Conservation (phyloP, 352 stramenopile species). For the Pythium vanterpoolii region DNA sequence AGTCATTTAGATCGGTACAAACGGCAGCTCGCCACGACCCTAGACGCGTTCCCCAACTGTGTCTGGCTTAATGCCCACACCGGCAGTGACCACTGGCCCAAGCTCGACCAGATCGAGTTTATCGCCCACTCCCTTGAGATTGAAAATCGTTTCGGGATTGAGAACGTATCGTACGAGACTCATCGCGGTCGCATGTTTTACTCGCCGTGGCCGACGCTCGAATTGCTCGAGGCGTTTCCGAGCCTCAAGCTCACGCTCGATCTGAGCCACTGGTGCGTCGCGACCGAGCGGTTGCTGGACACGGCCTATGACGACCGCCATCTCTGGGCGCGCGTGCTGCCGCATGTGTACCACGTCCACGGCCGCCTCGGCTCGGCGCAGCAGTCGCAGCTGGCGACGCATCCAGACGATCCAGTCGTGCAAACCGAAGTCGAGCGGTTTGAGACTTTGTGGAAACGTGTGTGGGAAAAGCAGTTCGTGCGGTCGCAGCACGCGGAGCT, state of each 20-base stretch:
- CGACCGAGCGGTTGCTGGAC: slow-evolving; percentile 56
- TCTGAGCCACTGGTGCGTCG: slow-evolving; percentile 66
- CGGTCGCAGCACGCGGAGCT: slow-evolving; percentile 15
- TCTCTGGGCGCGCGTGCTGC: slow-evolving; percentile 41
- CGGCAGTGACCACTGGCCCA: slow-evolving; percentile 51
- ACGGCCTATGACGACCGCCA: slow-evolving; percentile 36
- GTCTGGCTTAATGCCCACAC: slow-evolving; percentile 61
- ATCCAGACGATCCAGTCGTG: slow-evolving; percentile 28
- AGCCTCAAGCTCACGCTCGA: slow-evolving; percentile 65
- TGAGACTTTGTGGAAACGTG: slow-evolving; percentile 43
- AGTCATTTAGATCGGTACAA: slow-evolving; percentile 39
- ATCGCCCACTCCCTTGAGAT: slow-evolving; percentile 46
- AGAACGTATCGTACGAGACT: slow-evolving; percentile 53
- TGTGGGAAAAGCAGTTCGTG: slow-evolving; percentile 40
- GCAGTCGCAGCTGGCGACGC: slow-evolving; percentile 43
- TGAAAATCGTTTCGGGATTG: slow-evolving; percentile 30
- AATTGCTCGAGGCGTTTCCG: slow-evolving; percentile 56
- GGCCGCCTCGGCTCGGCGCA: slow-evolving; percentile 55
- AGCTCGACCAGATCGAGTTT: slow-evolving; percentile 44
- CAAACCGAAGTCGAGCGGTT: slow-evolving; percentile 39
- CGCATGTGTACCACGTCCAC: slow-evolving; percentile 60
- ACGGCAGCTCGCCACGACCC: slow-evolving; percentile 30
- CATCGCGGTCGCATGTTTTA: slow-evolving; percentile 66
- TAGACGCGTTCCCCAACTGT: slow-evolving; percentile 25
- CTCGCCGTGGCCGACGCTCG: slow-evolving; percentile 64